Evolutionary conservation across 2,329 filamentous ascomycete species (phyloP).

Genomic region (Fusarium buxicola): DNA sequence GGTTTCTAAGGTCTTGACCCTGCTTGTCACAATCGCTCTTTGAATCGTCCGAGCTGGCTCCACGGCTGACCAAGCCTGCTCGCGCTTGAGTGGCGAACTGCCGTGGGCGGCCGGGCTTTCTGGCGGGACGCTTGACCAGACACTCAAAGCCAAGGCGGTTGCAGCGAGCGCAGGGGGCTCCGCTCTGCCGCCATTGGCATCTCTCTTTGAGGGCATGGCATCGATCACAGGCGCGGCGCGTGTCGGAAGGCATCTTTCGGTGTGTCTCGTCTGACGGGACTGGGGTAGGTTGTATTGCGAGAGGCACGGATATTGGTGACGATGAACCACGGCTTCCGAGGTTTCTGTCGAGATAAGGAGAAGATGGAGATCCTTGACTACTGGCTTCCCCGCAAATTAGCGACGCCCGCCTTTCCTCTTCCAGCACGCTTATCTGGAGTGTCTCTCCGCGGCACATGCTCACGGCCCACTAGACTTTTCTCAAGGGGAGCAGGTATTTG

Average conservation of each 20-base stretch:
- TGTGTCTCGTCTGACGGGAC: too few species aligned
- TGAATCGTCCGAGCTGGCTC: background rate
- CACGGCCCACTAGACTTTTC: too few species aligned
- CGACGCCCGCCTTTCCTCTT: background rate
- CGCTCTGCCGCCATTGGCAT: conserved; percentile 31
- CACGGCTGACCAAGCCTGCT: too few species aligned
- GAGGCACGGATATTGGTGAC: background rate
- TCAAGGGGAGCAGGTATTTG: too few species aligned
- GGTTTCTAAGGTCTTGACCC: background rate
- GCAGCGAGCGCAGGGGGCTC: conserved; percentile 38
- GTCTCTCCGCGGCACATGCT: background rate
- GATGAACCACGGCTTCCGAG: background rate
- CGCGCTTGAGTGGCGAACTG: background rate
- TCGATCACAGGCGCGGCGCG: conserved; percentile 40
- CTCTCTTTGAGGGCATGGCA: conserved; percentile 45
- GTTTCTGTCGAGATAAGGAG: background rate
- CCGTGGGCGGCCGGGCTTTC: conserved; percentile 33
- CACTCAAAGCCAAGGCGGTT: conserved; percentile 35
- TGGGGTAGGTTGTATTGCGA: too few species aligned
- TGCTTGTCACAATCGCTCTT: background rate
- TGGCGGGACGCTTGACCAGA: conserved; percentile 22
- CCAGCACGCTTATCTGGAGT: background rate
- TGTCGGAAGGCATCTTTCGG: background rate
- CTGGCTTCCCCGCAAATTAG: background rate
- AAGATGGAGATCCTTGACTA: background rate